phyloP scores from a whole-genome alignment of 75 land plant species.

The Pseudotsuga menziesii region DNA sequence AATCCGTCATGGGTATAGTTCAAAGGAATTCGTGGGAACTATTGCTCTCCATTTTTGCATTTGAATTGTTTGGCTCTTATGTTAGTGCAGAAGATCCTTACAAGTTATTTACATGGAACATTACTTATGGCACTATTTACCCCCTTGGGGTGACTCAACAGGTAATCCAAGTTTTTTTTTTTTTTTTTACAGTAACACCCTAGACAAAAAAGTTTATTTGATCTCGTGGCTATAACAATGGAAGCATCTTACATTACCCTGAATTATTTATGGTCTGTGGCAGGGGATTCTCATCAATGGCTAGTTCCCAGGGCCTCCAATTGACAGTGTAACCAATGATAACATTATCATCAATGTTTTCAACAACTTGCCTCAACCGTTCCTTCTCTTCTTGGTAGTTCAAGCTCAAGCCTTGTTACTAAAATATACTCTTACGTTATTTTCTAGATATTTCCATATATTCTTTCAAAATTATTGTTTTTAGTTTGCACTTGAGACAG shows the following conservation, averaged over 20 bases:
- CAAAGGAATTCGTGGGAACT: too few relatives aligned
- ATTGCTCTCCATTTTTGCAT: neutral
- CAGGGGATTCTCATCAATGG: slow-evolving; percentile 78
- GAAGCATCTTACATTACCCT: neutral
- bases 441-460: neutral
- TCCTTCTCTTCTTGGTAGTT: slow-evolving; percentile 66
- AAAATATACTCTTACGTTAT: neutral
- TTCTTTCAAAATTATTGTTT: neutral
- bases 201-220: too few relatives aligned
- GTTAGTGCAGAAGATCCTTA: slow-evolving; percentile 19
- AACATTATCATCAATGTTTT: slow-evolving; percentile 63
- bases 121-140: slow-evolving; percentile 15
- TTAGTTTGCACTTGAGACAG: too few relatives aligned
- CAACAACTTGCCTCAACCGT: slow-evolving; percentile 60
- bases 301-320: slow-evolving; percentile 78
- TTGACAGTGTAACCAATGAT: slow-evolving; percentile 65
- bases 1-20: too few relatives aligned
- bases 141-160: slow-evolving; percentile 21
- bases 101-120: slow-evolving; percentile 30
- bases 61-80: neutral
- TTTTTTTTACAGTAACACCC: neutral
- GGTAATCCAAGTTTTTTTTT: slow-evolving; percentile 11
- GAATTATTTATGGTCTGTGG: neutral
- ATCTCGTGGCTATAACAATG: too few relatives aligned
- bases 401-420: neutral